Evolutionary conservation across 1,139 yeast genomes (phyloP).

Genomic region (Hyphopichia fennica): DNA sequence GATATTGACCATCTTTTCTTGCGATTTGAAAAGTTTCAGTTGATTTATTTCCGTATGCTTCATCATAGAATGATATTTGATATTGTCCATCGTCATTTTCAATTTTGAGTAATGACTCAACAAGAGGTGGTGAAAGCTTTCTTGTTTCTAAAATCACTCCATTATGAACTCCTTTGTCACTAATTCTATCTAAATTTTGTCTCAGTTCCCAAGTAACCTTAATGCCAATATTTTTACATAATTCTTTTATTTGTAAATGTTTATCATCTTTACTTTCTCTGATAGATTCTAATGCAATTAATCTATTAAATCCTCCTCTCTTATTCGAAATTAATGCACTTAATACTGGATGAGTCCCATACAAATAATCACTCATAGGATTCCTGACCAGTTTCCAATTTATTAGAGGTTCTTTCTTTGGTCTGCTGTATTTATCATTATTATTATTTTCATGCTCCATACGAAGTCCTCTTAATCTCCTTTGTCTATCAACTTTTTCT

Average conservation of each 20-base stretch:
- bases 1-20: conserved; percentile 31
- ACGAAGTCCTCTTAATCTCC: conserved; percentile 23
- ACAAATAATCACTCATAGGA: conserved; percentile 66
- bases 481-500: conserved; percentile 39
- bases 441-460: conserved; percentile 3
- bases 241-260: conserved; percentile 32
- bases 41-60: conserved; percentile 12
- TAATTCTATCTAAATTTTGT: conserved; percentile 58
- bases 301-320: conserved; percentile 51
- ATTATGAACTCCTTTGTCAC: conserved; percentile 77
- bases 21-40: conserved; percentile 4
- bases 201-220: conserved; percentile 45
- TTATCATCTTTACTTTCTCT: conserved; percentile 25
- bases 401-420: not conserved
- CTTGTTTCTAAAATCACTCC: conserved; percentile 74
- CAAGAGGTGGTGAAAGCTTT: conserved; percentile 49
- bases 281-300: conserved; percentile 47
- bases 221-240: conserved; percentile 50
- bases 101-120: conserved; percentile 34
- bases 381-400: conserved; percentile 9
- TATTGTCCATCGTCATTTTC: conserved; percentile 29
- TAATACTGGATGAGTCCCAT: conserved; percentile 73
- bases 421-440: not conserved
- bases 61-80: conserved; percentile 19
- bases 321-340: conserved; percentile 65